phyloP scores from a whole-genome alignment of 1,284 basidiomycete species.

The Ganoderma boninense region DNA sequence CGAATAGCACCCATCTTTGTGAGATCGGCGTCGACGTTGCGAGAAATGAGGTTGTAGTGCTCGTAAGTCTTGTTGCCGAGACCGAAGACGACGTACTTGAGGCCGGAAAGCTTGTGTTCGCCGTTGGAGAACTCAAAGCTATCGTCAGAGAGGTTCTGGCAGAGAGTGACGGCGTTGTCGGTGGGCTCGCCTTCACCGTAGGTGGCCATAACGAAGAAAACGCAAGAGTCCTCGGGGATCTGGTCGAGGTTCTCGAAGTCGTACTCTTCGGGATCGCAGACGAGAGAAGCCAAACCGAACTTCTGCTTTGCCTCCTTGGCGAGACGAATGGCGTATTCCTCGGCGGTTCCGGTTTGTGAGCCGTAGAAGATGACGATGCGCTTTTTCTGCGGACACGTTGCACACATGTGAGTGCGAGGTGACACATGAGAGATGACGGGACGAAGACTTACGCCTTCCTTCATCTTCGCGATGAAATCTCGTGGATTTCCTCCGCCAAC shows the following conservation, averaged over 20 bases:
- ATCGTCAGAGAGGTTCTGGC: conserved; percentile 91
- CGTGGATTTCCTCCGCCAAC: conserved; percentile 84
- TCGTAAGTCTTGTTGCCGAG: conserved; percentile 97
- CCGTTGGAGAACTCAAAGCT: conserved; percentile 89
- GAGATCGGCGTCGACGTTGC: conserved; percentile 81
- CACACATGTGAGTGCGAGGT: conserved; percentile 16
- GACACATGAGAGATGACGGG: conserved; percentile 7
- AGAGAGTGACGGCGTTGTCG: conserved; percentile 95
- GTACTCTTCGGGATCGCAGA: conserved; percentile 97
- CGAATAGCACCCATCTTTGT: conserved; percentile 85
- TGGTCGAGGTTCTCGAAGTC: conserved; percentile 97
- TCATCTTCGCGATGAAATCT: conserved; percentile 93
- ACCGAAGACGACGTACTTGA: conserved; percentile 96
- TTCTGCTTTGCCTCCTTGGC: conserved; percentile 96
- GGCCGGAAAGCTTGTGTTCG: conserved; percentile 78
- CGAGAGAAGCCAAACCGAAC: conserved; percentile 91
- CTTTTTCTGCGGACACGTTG: conserved; percentile 75
- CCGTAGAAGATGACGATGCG: conserved; percentile 96
- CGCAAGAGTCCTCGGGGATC: conserved; percentile 86
- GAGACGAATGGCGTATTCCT: conserved; percentile 93
- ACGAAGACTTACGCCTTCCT: conserved; percentile 74
- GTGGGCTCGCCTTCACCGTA: conserved; percentile 99
- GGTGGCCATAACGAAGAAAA: conserved; percentile 96
- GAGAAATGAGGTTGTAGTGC: conserved; percentile 92
- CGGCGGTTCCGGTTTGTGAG: conserved; percentile 96